Evolutionary conservation across 2,329 filamentous ascomycete species (phyloP), one percentile per base, ranked within the genome.

Genomic region (Epicoccum nigrum): DNA sequence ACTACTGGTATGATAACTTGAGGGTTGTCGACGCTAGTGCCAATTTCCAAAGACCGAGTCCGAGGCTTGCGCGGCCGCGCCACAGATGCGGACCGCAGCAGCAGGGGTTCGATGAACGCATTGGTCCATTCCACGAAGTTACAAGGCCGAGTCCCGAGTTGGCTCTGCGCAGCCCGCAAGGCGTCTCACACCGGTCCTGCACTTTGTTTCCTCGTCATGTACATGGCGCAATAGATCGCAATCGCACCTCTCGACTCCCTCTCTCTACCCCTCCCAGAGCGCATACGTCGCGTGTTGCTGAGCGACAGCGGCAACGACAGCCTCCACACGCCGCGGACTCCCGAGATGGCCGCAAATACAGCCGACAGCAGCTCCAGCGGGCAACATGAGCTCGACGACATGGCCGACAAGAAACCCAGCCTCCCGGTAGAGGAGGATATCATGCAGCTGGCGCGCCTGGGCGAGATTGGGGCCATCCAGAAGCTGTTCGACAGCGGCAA

Each of bases 401-500:
- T 75, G 68, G 59, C 57, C 15, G 66, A 68, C 46, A 66, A 59
- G 53, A 65, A 59, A 64, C 73, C 64, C 19, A 65, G 60, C 30
- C 67, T 81, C 20, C 79, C 81, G 7, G 66, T 83, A 3, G 85
- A 90, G 67, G 83, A 90, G 62, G 93, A 99, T 76, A 87, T 99
- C 62, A 97, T 99, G 93, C 93, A 97, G 77, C 78, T 97, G 71
- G 92, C 94, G 32, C 83, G 94, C 54, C 76, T 96, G 62, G 94
- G 95, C 50, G 92, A 99, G 70, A 84, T 97, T 54, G 79, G 82
- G 7, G 88, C 85, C 45, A 94, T 99, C 80, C 89, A 96, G 77
- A 92, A 87, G 77, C 81, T 99, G 43, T 96, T 97, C 63, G 90
- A 93, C 69, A 84, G 83, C 50, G 88, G 88, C 60, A 90, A 89